Evolutionary conservation across 495 filamentous ascomycete genomes (phyloP), one percentile per base, ranked within the genome.

Genomic region (Opeltia flavorubescens): DNA sequence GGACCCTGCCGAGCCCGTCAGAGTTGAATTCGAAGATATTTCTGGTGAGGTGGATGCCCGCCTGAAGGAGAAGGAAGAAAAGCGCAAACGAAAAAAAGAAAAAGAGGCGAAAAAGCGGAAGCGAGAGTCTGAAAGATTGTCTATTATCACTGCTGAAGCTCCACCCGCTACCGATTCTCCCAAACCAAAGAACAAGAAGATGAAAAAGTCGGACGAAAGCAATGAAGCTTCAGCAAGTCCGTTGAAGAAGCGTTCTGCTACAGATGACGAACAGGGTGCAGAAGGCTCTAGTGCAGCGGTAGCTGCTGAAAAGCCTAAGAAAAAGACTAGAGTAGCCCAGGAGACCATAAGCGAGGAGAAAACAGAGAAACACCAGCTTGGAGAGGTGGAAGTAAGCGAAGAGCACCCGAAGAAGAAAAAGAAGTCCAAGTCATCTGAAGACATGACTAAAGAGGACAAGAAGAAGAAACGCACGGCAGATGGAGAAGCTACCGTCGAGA

Each of bases 41-140:
- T 57, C 55, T 23, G 59, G 42, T 5, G 61, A 64, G 43, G 64
- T 66, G 0, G 56, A 64, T 11, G 59, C 57, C 15, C 49, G 61
- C 11, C 13, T 67, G 38, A 59, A 60, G 48, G 57, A 54, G 12
- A 67, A 62, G 26, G 57, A 56, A 43, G 51, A 61, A 34, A 60
- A 52, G 29, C 61, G 57, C 4, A 54, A 47, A 36, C 29, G 21
- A 17, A 57, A 55, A 45, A 53, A 54, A 33, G 50, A 48, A 49
- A 64, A 60, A 49, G 63, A 66, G 50, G 54, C 62, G 25, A 64
- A 65, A 50, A 45, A 58, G 17, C 56, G 59, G 13, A 50, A 53
- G 20, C 47, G 21, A 4, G 54, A 23, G 20, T 36, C 34, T n/a
- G 34, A 36, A 18, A 18, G 34, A 18, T 43, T 44, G 3, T 31